Conservation (phyloP, 495 filamentous ascomycete species). For the Penicillium lividum region DNA sequence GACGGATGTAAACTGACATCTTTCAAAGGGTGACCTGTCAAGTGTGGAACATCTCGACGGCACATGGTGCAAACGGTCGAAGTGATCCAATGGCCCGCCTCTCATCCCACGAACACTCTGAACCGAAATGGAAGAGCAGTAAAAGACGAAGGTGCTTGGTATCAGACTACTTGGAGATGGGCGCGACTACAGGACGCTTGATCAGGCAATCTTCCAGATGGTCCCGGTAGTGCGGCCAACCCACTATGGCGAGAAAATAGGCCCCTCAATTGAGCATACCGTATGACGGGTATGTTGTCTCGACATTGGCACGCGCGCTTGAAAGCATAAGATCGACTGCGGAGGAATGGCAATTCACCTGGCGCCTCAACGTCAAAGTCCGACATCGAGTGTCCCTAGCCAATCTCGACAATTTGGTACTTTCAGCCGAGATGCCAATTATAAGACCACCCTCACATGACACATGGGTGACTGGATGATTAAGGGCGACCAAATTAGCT, state of each 20-base stretch:
- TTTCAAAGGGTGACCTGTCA: conserved; percentile 2
- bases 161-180: conserved; percentile 1
- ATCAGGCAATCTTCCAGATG: conserved; percentile 5
- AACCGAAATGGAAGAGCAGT: conserved; percentile 4
- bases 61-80: conserved; percentile 5
- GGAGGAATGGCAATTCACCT: neutral
- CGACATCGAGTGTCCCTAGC: neutral
- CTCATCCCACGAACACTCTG: conserved; percentile 1
- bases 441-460: neutral
- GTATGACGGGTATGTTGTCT: neutral
- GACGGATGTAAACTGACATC: conserved; percentile 1
- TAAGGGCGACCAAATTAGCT: no score
- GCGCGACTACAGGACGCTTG: conserved; percentile 5
- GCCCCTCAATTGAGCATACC: conserved; percentile 1
- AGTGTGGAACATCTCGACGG: conserved; percentile 2
- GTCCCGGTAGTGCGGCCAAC: conserved; percentile 3
- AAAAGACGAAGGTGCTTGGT: conserved; percentile 1
- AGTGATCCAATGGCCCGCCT: conserved; percentile 2
- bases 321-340: neutral
- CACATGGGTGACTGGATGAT: neutral
- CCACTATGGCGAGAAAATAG: neutral
- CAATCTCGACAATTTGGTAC: neutral
- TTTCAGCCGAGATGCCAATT: neutral
- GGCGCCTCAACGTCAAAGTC: neutral
- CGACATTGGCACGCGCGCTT: neutral